These are phyloP conservation scores for Scenedesmus sp. DNA, from an alignment of 163 green algal genomes.

Conservation along the genomic window DNA sequence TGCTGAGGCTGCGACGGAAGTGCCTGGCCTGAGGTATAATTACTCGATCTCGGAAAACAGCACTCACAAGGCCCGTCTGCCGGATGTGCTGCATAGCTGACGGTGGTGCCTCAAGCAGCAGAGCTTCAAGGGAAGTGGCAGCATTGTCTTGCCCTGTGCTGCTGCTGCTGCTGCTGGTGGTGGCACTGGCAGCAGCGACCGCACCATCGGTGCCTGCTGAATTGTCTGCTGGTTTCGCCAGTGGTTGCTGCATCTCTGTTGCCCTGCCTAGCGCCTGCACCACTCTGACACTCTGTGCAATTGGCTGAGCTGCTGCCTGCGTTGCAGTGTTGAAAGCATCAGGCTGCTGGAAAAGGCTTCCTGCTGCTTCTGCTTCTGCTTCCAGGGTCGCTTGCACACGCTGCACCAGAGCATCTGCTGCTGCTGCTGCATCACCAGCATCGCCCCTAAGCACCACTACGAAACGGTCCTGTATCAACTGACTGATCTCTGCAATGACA, in stretches of 20 bases:
- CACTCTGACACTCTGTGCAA: neutral
- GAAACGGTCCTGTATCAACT: neutral
- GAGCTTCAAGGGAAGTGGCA: neutral
- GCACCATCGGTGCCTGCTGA: neutral
- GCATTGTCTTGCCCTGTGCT: neutral
- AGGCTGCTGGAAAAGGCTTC: neutral
- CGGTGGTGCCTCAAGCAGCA: neutral
- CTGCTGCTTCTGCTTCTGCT: neutral
- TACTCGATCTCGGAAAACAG: neutral
- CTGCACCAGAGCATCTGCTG: neutral
- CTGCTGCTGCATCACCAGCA: neutral
- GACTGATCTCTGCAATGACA: neutral
- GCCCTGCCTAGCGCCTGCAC: neutral
- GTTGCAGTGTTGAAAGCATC: neutral
- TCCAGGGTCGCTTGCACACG: neutral
- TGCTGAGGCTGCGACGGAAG: neutral
- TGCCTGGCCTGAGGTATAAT: neutral
- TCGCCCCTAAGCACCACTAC: neutral
- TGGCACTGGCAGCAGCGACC: neutral
- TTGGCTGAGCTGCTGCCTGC: neutral
- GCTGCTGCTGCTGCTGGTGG: neutral
- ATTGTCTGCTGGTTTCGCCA: neutral
- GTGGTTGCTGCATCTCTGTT: neutral
- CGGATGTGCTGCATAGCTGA: neutral
- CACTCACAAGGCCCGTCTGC: neutral